phyloP scores from a whole-genome alignment of 2,329 filamentous ascomycete species.

The Colletotrichum sp. region DNA sequence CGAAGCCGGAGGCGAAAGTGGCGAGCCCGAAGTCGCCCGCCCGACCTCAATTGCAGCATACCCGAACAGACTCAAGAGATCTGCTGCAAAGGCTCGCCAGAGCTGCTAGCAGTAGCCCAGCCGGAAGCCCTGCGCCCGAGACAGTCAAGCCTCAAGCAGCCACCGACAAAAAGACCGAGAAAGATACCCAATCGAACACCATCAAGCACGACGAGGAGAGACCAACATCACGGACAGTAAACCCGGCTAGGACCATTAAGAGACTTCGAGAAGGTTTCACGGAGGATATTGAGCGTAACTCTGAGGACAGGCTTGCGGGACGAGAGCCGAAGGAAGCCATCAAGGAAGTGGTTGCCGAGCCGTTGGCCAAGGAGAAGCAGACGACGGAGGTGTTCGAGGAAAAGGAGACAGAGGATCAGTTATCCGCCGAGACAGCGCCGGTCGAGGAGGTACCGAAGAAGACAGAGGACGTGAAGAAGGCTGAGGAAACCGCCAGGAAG shows the following conservation, averaged over 20 bases:
- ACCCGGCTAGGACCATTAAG: not conserved
- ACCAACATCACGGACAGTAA: not conserved
- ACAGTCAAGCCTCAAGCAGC: not conserved
- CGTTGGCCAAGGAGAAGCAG: not conserved
- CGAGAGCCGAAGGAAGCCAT: not conserved
- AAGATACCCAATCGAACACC: not conserved
- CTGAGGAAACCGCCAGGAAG: not conserved
- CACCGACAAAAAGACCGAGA: not conserved
- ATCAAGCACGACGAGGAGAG: not conserved
- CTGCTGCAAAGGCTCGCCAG: slow-evolving; percentile 54
- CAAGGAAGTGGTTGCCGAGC: not conserved
- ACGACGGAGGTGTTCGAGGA: not conserved
- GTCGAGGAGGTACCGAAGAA: not conserved
- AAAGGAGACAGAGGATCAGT: not conserved
- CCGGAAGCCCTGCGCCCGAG: slow-evolving; percentile 31
- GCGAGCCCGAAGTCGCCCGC: not conserved
- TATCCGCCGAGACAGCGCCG: not conserved
- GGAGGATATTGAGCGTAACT: not conserved
- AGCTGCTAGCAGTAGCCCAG: slow-evolving; percentile 48
- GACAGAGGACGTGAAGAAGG: not conserved
- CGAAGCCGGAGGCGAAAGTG: slow-evolving; percentile 14
- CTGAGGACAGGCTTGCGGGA: not conserved
- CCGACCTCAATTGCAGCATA: slow-evolving; percentile 15
- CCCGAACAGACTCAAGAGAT: slow-evolving; percentile 49
- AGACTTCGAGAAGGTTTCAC: not conserved